Evolutionary conservation across 1,139 yeast genomes (phyloP).

Genomic region (Candida glucosophila): DNA sequence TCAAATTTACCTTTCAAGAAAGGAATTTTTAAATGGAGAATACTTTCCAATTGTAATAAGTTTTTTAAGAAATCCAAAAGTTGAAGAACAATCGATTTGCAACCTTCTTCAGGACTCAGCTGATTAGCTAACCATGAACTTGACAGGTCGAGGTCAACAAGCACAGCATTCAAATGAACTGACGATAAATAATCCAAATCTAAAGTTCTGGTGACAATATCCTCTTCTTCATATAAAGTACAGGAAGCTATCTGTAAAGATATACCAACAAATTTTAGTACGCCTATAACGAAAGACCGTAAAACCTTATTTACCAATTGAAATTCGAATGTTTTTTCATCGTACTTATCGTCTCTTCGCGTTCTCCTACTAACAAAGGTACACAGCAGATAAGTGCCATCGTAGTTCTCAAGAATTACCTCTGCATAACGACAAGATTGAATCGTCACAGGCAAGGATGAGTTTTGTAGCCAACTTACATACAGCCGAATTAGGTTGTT

Average conservation of each 20-base stretch:
- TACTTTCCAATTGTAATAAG: not conserved
- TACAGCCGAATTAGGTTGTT: conserved; percentile 36
- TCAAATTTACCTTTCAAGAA: conserved; percentile 6
- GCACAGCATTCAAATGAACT: conserved; percentile 15
- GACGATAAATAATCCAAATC: conserved; percentile 30
- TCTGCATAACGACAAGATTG: conserved; percentile 61
- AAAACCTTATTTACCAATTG: conserved; percentile 40
- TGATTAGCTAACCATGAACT: not conserved
- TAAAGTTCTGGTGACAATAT: conserved; percentile 57
- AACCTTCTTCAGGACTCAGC: not conserved
- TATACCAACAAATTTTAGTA: conserved; percentile 45
- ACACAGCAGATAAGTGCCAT: conserved; percentile 10
- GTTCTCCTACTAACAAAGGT: conserved; percentile 14
- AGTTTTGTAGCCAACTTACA: conserved; percentile 55
- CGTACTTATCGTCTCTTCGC: conserved; percentile 2
- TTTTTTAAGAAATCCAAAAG: conserved; percentile 1
- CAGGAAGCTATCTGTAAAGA: conserved; percentile 43
- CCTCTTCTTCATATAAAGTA: conserved; percentile 72
- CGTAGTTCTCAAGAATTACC: conserved; percentile 37
- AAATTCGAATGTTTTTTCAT: conserved; percentile 9
- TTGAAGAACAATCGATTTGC: conserved; percentile 1
- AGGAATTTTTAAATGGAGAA: conserved; percentile 4
- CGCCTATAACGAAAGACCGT: conserved; percentile 38
- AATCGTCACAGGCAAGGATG: conserved; percentile 54
- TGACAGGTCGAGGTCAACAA: conserved; percentile 14